Percentiles rank a stretch among this genome's conserved stretches.
Conservation (phyloP, 805 yeast genomes). For the Limtongozyma cylindracea region DNA sequence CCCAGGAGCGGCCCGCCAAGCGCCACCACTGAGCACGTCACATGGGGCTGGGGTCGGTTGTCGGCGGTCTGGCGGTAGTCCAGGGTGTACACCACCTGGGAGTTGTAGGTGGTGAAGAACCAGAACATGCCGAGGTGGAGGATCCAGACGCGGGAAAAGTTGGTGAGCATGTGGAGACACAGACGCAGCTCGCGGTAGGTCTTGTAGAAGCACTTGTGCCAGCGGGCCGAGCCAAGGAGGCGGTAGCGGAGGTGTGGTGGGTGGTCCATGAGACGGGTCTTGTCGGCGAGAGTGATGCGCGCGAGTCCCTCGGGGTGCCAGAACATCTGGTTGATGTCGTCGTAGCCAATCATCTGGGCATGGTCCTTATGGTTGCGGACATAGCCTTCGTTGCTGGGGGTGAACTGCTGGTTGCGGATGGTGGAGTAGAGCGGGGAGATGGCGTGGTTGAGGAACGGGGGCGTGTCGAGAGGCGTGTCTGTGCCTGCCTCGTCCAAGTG, state of each 20-base stretch:
- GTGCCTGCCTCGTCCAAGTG: conserved; percentile 6
- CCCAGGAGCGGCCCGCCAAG: conserved; percentile 19
- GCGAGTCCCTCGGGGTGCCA: background rate
- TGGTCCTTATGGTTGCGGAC: no score
- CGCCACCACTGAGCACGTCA: conserved; percentile 15
- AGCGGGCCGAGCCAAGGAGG: conserved; percentile 4
- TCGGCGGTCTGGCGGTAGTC: conserved; percentile 13
- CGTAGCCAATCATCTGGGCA: background rate
- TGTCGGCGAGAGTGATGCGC: background rate
- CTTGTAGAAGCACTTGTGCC: conserved; percentile 17
- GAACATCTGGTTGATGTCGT: background rate
- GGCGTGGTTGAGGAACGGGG: conserved; percentile 35
- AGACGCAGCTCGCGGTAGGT: conserved; percentile 21
- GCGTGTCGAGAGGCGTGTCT: conserved; percentile 1
- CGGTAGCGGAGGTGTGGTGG: background rate
- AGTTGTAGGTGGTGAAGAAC: conserved; percentile 23
- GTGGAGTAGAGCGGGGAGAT: conserved; percentile 54
- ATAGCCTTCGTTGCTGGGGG: conserved; percentile 2
- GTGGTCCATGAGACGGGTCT: no score
- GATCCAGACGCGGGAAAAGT: conserved; percentile 18
- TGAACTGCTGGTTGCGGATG: conserved; percentile 44
- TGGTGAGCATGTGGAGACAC: conserved; percentile 22
- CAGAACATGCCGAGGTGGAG: conserved; percentile 23
- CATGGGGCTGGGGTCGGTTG: conserved; percentile 19
- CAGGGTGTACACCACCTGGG: conserved; percentile 21